Evolutionary conservation across 495 filamentous ascomycete species (phyloP).

Genomic region (Hyphodiscus hymeniophilus): DNA sequence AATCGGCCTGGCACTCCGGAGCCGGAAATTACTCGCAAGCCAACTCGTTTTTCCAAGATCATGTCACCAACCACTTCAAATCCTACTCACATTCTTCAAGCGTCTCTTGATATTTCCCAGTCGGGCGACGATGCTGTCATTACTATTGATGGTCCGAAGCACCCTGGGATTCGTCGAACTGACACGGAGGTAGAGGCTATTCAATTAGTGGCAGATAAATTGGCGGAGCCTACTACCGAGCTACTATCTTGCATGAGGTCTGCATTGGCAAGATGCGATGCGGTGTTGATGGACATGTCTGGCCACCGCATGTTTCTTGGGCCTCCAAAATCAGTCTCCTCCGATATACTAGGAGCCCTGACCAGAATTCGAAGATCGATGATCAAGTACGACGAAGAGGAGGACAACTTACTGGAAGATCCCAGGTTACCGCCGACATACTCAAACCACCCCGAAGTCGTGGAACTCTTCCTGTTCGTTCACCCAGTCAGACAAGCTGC

Average conservation of each 20-base stretch:
- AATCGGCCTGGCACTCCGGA: not conserved
- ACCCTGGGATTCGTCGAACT: not conserved
- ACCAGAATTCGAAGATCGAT: conserved; percentile 28
- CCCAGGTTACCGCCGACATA: conserved; percentile 25
- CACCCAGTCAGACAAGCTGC: conserved; percentile 47
- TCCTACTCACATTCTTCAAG: not conserved
- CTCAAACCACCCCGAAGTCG: conserved; percentile 34
- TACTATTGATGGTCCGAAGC: conserved; percentile 25
- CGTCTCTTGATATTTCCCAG: not conserved
- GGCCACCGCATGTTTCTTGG: conserved; percentile 35
- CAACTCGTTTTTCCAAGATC: not conserved
- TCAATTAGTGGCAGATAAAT: conserved; percentile 30
- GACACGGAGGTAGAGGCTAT: conserved; percentile 20
- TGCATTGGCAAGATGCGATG: conserved; percentile 35
- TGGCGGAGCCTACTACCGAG: conserved; percentile 36
- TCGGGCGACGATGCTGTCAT: conserved; percentile 24
- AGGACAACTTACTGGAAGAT: conserved; percentile 24
- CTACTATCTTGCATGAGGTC: conserved; percentile 38
- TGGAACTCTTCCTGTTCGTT: conserved; percentile 46
- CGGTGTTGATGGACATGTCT: conserved; percentile 38
- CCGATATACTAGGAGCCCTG: conserved; percentile 26
- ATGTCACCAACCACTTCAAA: not conserved
- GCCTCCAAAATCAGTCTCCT: conserved; percentile 25
- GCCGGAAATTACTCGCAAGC: not conserved
- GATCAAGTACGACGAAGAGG: conserved; percentile 27